Conservation (phyloP, 257 asterid genomes). For the Scutellaria barbata region DNA sequence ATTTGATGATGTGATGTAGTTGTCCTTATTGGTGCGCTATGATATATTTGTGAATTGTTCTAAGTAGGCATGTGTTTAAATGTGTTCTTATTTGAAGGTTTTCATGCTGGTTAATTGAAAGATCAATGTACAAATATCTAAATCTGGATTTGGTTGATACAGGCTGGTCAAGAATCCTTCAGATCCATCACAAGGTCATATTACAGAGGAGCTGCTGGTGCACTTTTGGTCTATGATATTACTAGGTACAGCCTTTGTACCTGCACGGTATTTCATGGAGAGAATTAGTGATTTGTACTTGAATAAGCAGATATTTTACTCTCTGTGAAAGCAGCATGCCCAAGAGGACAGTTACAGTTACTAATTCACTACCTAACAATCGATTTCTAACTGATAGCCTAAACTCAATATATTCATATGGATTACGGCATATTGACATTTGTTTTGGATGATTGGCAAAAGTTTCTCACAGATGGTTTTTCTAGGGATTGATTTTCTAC, state of each 20-base stretch:
- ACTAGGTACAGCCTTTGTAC: constrained; percentile 46
- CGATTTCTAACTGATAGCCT: constrained; percentile 6
- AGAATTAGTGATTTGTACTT: constrained; percentile 21
- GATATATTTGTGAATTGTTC: constrained; percentile 3
- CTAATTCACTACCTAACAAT: constrained; percentile 8
- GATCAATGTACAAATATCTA: neutral
- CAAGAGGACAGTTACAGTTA: constrained; percentile 15
- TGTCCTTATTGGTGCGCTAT: constrained; percentile 14
- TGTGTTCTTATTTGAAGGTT: neutral
- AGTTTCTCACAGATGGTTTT: neutral
- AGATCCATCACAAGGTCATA: constrained; percentile 65
- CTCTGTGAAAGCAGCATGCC: constrained; percentile 24
- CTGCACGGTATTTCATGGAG: neutral
- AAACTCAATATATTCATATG: neutral
- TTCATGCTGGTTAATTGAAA: constrained; percentile 10
- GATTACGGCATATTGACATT: neutral
- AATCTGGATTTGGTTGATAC: constrained; percentile 32
- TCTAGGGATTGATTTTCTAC: neutral
- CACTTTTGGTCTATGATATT: constrained; percentile 63
- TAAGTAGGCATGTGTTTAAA: constrained; percentile 9
- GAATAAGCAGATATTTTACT: constrained; percentile 24
- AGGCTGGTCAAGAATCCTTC: constrained; percentile 73
- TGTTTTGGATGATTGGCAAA: neutral
- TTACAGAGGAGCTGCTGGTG: constrained; percentile 75
- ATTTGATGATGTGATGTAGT: neutral